Base-by-base conservation (phyloP, 768 basidiomycete species). In the Lentinus tigrinus region DNA sequence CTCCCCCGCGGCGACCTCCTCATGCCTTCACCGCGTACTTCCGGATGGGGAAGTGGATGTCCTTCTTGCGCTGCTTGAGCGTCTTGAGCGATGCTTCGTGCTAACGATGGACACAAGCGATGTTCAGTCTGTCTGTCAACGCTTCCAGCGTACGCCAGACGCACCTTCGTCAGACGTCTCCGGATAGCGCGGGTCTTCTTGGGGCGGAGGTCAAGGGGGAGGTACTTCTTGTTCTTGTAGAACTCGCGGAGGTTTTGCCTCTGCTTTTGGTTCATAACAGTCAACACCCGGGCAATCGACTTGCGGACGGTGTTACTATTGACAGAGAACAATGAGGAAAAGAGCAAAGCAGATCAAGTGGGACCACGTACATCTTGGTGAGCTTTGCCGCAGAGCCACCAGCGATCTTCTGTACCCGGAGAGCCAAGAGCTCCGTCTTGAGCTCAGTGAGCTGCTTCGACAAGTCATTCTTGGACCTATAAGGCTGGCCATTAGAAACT, bases 151-250 rank as follows among this genome's bases (percentile, higher is more conserved):
- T 4, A 52, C 0, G 24, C 11, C 23, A 6, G n/a, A 56, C 56
- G 56, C 60, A 93, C 93, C 81, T 89, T 88, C 67, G 93, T 94
- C 78, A 99, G 76, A 73, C 94, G 85, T 78, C 95, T 84, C 73
- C 97, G 87, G 82, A 99, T 98, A 40, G 97, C 97, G 67, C 97
- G 90, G 62, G 97, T 99, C 88, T 89, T 95, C 89, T 98, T 99
- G 64, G 86, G 75, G 65, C 97, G 92, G 72, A 99, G 89, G 82
- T 99, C 97, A 65, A 98, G 93, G 63, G 97, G 97, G 64, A 92
- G 80, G 79, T 91, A 92, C 73, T 93, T 95, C 87, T 96, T 96
- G 75, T 81, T 78, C 84, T 96, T 96, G 91, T 98, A 98, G 82
- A 87, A 94, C 75, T 98, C 95, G 55, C 93, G 92, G 65, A 97